Conservation (phyloP, 2,329 filamentous ascomycete species). For the Lojkania enalia region DNA sequence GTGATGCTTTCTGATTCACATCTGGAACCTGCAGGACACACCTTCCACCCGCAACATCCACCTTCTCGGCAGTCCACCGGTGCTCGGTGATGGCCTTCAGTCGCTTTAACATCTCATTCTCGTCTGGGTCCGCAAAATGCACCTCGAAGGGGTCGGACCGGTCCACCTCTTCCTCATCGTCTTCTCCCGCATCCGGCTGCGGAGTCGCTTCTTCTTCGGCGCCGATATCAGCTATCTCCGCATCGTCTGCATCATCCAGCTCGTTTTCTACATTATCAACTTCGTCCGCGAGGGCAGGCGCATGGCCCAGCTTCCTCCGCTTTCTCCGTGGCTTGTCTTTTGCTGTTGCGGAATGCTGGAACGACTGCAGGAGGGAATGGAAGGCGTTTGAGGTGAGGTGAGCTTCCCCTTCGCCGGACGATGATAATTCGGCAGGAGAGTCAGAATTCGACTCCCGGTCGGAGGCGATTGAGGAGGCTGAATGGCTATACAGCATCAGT, state of each 20-base stretch:
- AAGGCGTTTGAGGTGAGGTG: constrained; percentile 52
- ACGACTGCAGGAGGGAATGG: constrained; percentile 59
- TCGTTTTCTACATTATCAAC: constrained; percentile 25
- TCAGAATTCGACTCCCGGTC: constrained; percentile 29
- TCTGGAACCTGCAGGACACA: constrained; percentile 34
- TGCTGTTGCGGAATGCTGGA: constrained; percentile 48
- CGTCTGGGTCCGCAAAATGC: constrained; percentile 74
- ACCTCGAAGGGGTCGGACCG: constrained; percentile 72
- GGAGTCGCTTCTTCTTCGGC: constrained; percentile 3
- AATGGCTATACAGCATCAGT: constrained; percentile 22
- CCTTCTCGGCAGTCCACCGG: constrained; percentile 53
- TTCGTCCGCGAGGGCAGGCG: constrained; percentile 6
- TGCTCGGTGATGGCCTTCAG: constrained; percentile 52
- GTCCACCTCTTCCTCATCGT: constrained; percentile 48
- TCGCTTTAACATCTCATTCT: constrained; percentile 59
- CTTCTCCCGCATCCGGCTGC: constrained; percentile 21
- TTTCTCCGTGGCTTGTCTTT: constrained; percentile 53
- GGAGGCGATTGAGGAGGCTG: constrained; percentile 22
- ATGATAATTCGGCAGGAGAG: constrained; percentile 23
- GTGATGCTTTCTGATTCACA: constrained; percentile 18
- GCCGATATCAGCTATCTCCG: constrained; percentile 12
- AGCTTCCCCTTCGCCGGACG: constrained; percentile 35
- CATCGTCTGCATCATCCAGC: constrained; percentile 25
- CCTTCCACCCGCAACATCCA: constrained; percentile 26
- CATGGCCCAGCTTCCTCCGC: constrained; percentile 55